phyloP scores from a whole-genome alignment of 2,329 filamentous ascomycete genomes.

The Fusarium sp. region DNA sequence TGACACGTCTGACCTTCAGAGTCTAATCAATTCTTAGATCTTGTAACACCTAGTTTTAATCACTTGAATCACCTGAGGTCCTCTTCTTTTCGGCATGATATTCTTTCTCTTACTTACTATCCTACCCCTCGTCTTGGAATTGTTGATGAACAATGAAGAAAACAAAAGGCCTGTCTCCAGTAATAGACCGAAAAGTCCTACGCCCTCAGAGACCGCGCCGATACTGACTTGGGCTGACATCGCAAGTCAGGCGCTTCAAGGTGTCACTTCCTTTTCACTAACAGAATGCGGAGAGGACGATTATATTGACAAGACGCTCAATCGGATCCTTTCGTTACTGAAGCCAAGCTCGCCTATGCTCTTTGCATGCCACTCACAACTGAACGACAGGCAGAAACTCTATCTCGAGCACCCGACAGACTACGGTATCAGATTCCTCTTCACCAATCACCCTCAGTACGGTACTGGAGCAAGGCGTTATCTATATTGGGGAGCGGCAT shows the following conservation, averaged over 20 bases:
- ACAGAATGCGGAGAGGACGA: background rate
- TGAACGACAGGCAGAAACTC: background rate
- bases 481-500: background rate
- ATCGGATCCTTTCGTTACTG: background rate
- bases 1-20: background rate
- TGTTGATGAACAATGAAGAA: background rate
- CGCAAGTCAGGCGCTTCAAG: background rate
- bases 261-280: background rate
- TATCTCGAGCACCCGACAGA: background rate
- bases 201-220: background rate
- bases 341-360: background rate
- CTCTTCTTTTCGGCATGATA: background rate
- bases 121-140: background rate
- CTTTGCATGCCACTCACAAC: background rate
- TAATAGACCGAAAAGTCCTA: background rate
- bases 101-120: background rate
- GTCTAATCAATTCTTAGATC: background rate
- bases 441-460: background rate
- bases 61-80: background rate
- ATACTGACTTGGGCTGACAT: background rate
- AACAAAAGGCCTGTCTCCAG: background rate
- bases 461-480: background rate
- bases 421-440: background rate
- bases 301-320: background rate
- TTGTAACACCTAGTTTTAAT: background rate